Base-by-base conservation (phyloP, 2,329 filamentous ascomycete species). In the Chaetomium globosum region DNA sequence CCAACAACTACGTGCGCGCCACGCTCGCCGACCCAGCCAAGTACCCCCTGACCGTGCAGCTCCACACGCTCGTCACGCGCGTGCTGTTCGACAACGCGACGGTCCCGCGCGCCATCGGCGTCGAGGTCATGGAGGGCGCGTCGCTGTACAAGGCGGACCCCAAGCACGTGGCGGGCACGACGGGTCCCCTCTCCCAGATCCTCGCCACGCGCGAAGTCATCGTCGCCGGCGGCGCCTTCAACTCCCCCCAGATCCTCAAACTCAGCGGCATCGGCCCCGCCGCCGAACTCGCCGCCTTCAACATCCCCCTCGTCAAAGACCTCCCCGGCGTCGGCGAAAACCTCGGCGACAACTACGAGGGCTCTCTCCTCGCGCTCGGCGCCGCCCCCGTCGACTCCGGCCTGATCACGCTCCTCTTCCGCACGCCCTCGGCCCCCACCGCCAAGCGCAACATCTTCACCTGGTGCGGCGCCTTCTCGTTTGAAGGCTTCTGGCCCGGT, bases 251-350 rank as follows among this genome's bases (percentile, higher is more conserved):
- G 62, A 68, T 73, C 51, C 69, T 81, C 7, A 78, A 81, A 69
- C 74, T 80, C n/a, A 78, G 75, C 49, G 80, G 80, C 31, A 74
- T 81, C 63, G 80, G 80, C 4, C 73, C 77, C 1, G 73, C 71
- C 16, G 69, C 66, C 2, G 77, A 80, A 65, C 74, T 80, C 9
- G 56, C 70, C 30, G 69, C 71, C 55, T 74, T 83, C 71, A 73
- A 76, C 36, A 87, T 88, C 67, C 75, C 80, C 0, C 78, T 86
- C 3, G 71, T 87, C 58, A 76, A 78, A 2, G 80, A 89, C 70
- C 78, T 85, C 1, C 86, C 85, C 0, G 87, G 85, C 43, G 85
- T 89, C 7, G 87, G 87, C 33, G 81, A 78, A 31, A 86, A 87
- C 71, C 77, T 88, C 0, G 80, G 84, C 72, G 85, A 89, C 74